Evolutionary conservation across 305 asterid species (phyloP), one percentile per base, ranked within the genome.

Genomic region (Andrographis paniculata): DNA sequence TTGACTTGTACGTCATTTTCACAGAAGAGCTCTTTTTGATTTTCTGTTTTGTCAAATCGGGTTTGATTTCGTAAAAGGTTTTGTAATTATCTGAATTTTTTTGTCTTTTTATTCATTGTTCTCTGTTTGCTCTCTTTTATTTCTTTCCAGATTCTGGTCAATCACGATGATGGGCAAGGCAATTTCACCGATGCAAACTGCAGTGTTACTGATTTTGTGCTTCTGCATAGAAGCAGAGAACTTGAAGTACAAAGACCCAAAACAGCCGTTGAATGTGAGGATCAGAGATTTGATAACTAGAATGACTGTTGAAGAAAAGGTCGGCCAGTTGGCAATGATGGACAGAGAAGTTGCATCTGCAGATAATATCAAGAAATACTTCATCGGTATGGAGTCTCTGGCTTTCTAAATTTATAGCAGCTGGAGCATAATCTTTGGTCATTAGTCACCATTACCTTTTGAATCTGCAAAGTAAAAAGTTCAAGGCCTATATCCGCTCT

Each of bases 271-370:
- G 59, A 17, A 46, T 41, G 61, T 27, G 41, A 64, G 75, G 24
- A 42, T 63, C 36, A 48, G 42, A 13, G 75, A 60, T 40, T 36
- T 63, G 59, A 14, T 69, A 52, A 43, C 47, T n/a, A 63, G 70
- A 55, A 69, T 59, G 75, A 59, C 56, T 9, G 64, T 69, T 23
- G 71, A 60, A 42, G 71, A 69, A 24, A 69, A 63, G 46, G 52
- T 69, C 44, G 75, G 70, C 13, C 71, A 68, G 43, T 63, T 68
- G 75, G 51, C 70, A 6, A 64, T 63, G 58, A 63, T 63, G 17
- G 67, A 63, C 33, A 64, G 60, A 12, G 9, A 41, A 17, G 75
- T 68, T 43, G 42, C 70, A 10, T 59, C 64, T 38, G 24, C 63
- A 37, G 55, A 60, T 36, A 30, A 59, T 17, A 42, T 69, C 42